phyloP scores from a whole-genome alignment of 768 basidiomycete species.

The Russula virescens region DNA sequence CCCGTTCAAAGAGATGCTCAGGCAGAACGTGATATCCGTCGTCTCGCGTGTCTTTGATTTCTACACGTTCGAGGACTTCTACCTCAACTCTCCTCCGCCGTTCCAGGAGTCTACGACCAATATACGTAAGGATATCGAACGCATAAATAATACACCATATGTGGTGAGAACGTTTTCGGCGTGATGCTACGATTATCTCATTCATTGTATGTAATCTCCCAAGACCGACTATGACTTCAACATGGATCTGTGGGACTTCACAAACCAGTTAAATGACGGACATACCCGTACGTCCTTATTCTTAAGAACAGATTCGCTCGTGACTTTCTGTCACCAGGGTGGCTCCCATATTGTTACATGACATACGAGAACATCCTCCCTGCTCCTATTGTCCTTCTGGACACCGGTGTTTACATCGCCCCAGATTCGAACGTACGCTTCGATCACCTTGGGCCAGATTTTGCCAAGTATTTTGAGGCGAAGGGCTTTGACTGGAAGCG shows the following conservation, averaged over 20 bases:
- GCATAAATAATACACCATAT: constrained; percentile 45
- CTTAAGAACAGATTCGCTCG: neutral
- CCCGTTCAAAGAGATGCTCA: constrained; percentile 37
- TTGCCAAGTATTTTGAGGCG: constrained; percentile 37
- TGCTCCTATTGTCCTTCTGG: constrained; percentile 39
- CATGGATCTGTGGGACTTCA: constrained; percentile 49
- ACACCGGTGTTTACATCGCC: constrained; percentile 40
- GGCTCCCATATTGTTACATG: constrained; percentile 52
- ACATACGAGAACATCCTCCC: constrained; percentile 44
- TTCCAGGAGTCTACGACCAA: constrained; percentile 47
- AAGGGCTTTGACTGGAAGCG: constrained; percentile 54
- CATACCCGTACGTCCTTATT: constrained; percentile 46
- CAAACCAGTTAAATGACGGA: constrained; percentile 56
- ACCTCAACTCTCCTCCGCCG: constrained; percentile 33
- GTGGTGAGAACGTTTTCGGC: constrained; percentile 30
- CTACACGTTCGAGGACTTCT: constrained; percentile 38
- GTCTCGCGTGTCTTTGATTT: constrained; percentile 35
- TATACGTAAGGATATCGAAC: constrained; percentile 44
- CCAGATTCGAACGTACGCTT: constrained; percentile 52
- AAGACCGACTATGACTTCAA: constrained; percentile 67
- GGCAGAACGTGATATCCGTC: constrained; percentile 34
- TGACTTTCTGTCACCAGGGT: constrained; percentile 36
- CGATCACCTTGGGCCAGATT: constrained; percentile 40
- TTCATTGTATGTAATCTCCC: neutral
- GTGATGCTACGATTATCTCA: neutral